These are phyloP conservation scores for Coemansia sp. DNA, from an alignment of 192 early-diverging fungal genomes.

Conservation along the genomic window DNA sequence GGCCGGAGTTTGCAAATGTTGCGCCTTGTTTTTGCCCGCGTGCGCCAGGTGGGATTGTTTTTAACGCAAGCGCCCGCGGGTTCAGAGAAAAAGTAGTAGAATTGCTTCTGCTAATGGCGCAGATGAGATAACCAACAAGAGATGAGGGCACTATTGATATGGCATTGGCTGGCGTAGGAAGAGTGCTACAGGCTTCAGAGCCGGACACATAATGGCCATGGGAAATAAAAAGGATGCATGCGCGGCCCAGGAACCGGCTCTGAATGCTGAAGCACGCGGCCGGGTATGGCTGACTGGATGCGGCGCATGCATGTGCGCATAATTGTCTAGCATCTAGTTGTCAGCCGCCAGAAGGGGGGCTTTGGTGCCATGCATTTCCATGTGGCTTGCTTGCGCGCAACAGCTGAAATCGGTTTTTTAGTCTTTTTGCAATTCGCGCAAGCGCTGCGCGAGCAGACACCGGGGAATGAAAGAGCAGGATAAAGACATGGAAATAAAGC, in stretches of 20 bases:
- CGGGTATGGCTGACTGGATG: not conserved
- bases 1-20: not conserved
- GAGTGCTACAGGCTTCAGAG: not conserved
- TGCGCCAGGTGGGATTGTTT: not conserved
- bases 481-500: not conserved
- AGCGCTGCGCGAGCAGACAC: not conserved
- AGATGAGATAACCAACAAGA: not conserved
- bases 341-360: not conserved
- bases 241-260: not conserved
- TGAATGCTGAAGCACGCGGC: not conserved
- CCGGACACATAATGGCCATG: not conserved
- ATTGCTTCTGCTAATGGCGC: not conserved
- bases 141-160: not conserved
- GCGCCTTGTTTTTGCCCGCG: not conserved
- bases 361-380: constrained; percentile 6
- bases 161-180: not conserved
- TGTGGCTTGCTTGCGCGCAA: constrained; percentile 3
- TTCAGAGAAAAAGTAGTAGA: not conserved
- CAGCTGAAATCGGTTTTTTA: not conserved
- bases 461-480: not conserved
- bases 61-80: not conserved
- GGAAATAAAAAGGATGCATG: not conserved
- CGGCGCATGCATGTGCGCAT: constrained; percentile 10
- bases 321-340: not conserved
- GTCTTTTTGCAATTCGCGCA: too few species aligned